Base-by-base conservation (phyloP, 225 moss, liverwort and hornwort species). In the Polytrichum formosum region DNA sequence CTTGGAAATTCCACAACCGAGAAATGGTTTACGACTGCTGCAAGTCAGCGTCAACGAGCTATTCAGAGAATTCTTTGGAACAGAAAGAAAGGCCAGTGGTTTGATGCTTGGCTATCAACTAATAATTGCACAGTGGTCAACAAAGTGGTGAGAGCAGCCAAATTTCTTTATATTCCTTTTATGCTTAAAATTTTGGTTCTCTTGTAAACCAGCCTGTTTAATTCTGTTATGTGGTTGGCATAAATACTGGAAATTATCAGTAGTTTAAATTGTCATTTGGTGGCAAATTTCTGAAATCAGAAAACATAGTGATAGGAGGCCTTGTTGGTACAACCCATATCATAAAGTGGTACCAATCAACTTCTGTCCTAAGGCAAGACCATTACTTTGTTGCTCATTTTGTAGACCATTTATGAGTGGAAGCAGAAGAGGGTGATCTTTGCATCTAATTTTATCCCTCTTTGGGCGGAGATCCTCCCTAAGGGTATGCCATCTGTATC, bases 391-490 rank as follows among this genome's bases (percentile, higher is more conserved):
- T 58, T 21, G 58, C 18, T 66, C 28, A 28, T 72, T 68, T 69
- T 74, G 68, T 22, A 85, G 85, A 70, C 55, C 71, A 77, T 82
- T 18, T 82, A 80, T 64, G 76, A 80, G 23, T 83, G 83, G 83
- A 63, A 71, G 77, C 86, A 76, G 78, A 86, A 76, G 73, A 78
- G 73, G 73, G 75, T 73, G 65, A 74, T 69, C 18, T 83, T 72
- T 66, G 86, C 86, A 26, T 86, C 86, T 18, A 86, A 86, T 60
- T 86, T 83, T 56, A 68, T 86, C 63, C 86, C 86, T 71, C 83
- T 86, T 21, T 86, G 86, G 86, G 82, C 73, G 7, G 80, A 83
- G 30, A 75, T 86, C 59, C 69, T 86, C 64, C 62, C 80, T 7
- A 80, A 80, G 73, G 82, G 85, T 85, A 77, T 55, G 71, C 37